phyloP scores from a whole-genome alignment of 2,329 filamentous ascomycete genomes.

The Lachnellula occidentalis region DNA sequence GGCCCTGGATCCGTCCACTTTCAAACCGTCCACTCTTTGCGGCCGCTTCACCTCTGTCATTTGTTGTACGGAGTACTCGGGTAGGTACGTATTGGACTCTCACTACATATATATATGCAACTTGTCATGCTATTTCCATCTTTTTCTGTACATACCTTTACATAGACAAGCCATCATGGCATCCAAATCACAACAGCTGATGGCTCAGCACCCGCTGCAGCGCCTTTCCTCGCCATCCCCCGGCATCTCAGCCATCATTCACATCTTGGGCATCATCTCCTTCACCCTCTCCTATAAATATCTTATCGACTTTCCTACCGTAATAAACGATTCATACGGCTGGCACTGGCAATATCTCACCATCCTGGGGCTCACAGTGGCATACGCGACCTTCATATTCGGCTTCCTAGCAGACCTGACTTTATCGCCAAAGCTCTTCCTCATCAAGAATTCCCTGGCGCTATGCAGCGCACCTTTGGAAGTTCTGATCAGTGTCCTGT shows the following conservation, averaged over 20 bases:
- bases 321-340: conserved; percentile 55
- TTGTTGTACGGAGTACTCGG: background rate
- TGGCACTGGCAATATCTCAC: conserved; percentile 53
- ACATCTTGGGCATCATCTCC: conserved; percentile 48
- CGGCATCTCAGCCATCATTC: conserved; percentile 56
- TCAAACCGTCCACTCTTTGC: no score
- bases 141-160: conserved; percentile 2
- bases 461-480: conserved; percentile 64
- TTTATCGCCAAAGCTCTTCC: conserved; percentile 52
- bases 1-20: background rate
- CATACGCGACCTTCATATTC: conserved; percentile 53
- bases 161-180: conserved; percentile 6
- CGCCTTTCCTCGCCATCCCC: conserved; percentile 60
- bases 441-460: conserved; percentile 60
- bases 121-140: background rate
- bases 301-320: conserved; percentile 43
- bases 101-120: background rate
- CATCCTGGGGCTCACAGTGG: conserved; percentile 62
- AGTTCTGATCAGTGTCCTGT: conserved; percentile 64
- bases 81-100: background rate
- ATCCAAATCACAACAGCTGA: conserved; percentile 23
- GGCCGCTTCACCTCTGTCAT: no score
- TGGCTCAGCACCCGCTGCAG: conserved; percentile 57
- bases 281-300: conserved; percentile 51
- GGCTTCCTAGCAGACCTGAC: conserved; percentile 62